phyloP scores from a whole-genome alignment of 495 filamentous ascomycete genomes.

The Neurospora sp. region DNA sequence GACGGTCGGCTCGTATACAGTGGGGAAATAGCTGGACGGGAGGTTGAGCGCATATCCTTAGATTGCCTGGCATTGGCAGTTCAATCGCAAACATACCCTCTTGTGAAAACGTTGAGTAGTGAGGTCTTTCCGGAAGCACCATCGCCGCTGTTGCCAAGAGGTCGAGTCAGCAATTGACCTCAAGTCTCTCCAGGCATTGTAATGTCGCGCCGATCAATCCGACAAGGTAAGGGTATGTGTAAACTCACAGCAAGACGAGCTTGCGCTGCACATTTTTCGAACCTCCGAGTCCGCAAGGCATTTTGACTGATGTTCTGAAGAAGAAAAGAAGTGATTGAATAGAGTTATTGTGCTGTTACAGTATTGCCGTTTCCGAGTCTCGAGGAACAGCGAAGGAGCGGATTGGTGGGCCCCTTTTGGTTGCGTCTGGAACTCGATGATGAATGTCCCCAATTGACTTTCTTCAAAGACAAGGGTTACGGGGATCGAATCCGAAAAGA shows the following conservation, averaged over 20 bases:
- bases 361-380: neutral
- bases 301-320: constrained; percentile 20
- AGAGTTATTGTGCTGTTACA: neutral
- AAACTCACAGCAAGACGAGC: constrained; percentile 85
- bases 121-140: constrained; percentile 98
- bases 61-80: neutral
- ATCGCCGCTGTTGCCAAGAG: constrained; percentile 58
- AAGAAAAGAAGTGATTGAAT: neutral
- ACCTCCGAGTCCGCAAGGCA: constrained; percentile 52
- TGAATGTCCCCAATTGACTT: neutral
- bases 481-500: neutral
- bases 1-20: constrained; percentile 96
- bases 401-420: neutral
- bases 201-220: neutral
- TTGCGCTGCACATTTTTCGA: constrained; percentile 85
- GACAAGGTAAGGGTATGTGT: neutral
- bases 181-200: neutral
- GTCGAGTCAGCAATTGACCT: constrained; percentile 19
- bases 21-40: constrained; percentile 77
- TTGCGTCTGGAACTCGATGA: neutral
- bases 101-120: constrained; percentile 93
- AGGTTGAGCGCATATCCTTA: neutral
- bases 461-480: neutral
- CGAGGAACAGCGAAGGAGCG: neutral
- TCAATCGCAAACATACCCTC: constrained; percentile 54